phyloP scores from a whole-genome alignment of 2,329 filamentous ascomycete genomes.

The Paracamarosporium sp. region DNA sequence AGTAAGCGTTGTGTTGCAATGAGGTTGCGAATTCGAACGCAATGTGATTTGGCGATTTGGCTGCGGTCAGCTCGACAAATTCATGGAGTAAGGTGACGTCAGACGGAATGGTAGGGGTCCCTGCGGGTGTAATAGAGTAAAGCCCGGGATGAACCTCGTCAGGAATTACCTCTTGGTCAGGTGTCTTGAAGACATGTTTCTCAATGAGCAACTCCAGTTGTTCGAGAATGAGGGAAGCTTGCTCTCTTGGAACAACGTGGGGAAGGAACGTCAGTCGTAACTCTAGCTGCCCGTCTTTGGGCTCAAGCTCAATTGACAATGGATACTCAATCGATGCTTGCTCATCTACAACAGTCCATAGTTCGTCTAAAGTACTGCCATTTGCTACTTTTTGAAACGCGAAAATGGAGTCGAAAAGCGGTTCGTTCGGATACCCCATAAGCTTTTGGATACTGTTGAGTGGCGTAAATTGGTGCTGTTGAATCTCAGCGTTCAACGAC shows the following conservation, averaged over 20 bases:
- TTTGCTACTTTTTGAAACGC: conserved; percentile 73
- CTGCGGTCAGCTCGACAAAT: conserved; percentile 73
- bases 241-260: conserved; percentile 70
- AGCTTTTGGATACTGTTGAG: conserved; percentile 75
- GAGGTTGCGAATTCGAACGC: conserved; percentile 78
- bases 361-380: conserved; percentile 28
- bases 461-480: conserved; percentile 75
- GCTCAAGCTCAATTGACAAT: conserved; percentile 80
- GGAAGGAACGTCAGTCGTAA: conserved; percentile 72
- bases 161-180: conserved; percentile 44
- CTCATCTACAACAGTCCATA: conserved; percentile 71
- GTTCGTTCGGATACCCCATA: conserved; percentile 68
- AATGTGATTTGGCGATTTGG: conserved; percentile 61
- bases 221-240: conserved; percentile 69
- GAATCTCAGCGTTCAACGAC: conserved; percentile 67
- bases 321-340: conserved; percentile 76
- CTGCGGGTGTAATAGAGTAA: conserved; percentile 72
- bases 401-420: conserved; percentile 84
- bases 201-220: conserved; percentile 76
- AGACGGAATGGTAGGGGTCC: conserved; percentile 63
- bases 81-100: conserved; percentile 72
- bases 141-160: conserved; percentile 36
- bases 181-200: conserved; percentile 64
- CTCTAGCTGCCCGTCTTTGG: conserved; percentile 57
- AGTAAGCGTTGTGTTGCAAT: conserved; percentile 56